A percentile compares a stretch with the other conserved stretches of the same genome.
These are phyloP conservation scores for Dothideomycetes sp. DNA, from an alignment of 2,329 filamentous ascomycete genomes.

Conservation along the genomic window DNA sequence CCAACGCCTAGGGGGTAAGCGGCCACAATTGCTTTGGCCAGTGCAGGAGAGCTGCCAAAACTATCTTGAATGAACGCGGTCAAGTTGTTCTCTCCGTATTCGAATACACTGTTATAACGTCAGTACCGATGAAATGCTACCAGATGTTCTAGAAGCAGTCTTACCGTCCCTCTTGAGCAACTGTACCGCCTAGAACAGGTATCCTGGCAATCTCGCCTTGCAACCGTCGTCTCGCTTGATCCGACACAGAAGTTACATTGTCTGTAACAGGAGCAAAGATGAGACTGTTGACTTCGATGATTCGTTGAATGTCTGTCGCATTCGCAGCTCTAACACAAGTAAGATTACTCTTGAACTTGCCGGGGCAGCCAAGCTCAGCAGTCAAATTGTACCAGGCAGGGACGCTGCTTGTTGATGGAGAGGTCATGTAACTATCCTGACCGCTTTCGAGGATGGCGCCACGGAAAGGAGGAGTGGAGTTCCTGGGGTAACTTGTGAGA, in stretches of 20 bases:
- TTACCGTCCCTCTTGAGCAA: constrained; percentile 28
- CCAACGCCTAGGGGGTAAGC: constrained; percentile 21
- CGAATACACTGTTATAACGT: constrained; percentile 21
- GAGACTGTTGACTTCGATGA: constrained; percentile 24
- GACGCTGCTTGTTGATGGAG: constrained; percentile 7
- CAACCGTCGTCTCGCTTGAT: constrained; percentile 21
- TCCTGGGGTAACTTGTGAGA: constrained; percentile 22
- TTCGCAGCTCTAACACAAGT: constrained; percentile 25
- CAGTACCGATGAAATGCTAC: background rate
- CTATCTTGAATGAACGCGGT: constrained; percentile 16
- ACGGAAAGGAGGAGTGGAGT: constrained; percentile 25
- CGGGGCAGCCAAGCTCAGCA: constrained; percentile 22
- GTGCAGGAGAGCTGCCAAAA: constrained; percentile 18
- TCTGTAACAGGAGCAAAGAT: constrained; percentile 26
- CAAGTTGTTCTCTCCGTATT: constrained; percentile 22
- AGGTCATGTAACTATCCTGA: constrained; percentile 21
- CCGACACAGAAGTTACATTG: constrained; percentile 24
- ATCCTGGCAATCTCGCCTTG: constrained; percentile 26
- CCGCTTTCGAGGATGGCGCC: constrained; percentile 27
- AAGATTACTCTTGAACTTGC: constrained; percentile 20
- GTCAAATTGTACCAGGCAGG: constrained; percentile 21
- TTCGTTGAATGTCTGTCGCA: constrained; percentile 24
- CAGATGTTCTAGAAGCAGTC: too few relatives aligned
- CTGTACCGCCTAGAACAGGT: constrained; percentile 28
- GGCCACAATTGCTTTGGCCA: constrained; percentile 19